A percentile compares a stretch with the other conserved stretches of the same genome.
phyloP scores from a whole-genome alignment of 352 stramenopile species.

The Nothophytophthora sp. region DNA sequence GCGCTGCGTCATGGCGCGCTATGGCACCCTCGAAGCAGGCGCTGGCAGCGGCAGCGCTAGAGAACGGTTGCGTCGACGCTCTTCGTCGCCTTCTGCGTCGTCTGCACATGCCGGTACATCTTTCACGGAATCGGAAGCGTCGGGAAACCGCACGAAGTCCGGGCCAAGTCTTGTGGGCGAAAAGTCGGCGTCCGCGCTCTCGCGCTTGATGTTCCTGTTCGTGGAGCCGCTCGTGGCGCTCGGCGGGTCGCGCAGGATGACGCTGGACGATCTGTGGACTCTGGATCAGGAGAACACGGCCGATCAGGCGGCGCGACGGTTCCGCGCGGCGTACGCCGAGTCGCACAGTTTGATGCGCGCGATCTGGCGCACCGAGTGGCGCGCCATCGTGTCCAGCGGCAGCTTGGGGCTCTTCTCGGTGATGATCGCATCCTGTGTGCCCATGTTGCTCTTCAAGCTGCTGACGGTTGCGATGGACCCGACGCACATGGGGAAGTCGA shows the following conservation, averaged over 20 bases:
- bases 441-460: conserved; percentile 36
- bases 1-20: conserved; percentile 2
- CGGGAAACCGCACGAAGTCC: not conserved
- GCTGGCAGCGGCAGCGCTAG: no score
- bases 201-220: conserved; percentile 36
- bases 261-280: conserved; percentile 33
- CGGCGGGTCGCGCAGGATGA: conserved; percentile 14
- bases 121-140: not conserved
- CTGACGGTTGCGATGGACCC: conserved; percentile 28
- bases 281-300: conserved; percentile 29
- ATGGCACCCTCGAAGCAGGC: conserved; percentile 5
- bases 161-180: conserved; percentile 12
- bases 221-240: conserved; percentile 33
- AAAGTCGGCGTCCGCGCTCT: conserved; percentile 21
- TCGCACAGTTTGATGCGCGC: conserved; percentile 10
- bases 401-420: conserved; percentile 19
- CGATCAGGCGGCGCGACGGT: conserved; percentile 19
- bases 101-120: not conserved
- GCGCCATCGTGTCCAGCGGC: conserved; percentile 22
- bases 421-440: conserved; percentile 15
- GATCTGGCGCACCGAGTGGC: conserved; percentile 33
- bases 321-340: conserved; percentile 28
- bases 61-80: not conserved
- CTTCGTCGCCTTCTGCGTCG: conserved; percentile 7
- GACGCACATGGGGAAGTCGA: not conserved